phyloP scores from a whole-genome alignment of 164 flowering plant species.

The Buxus sempervirens region DNA sequence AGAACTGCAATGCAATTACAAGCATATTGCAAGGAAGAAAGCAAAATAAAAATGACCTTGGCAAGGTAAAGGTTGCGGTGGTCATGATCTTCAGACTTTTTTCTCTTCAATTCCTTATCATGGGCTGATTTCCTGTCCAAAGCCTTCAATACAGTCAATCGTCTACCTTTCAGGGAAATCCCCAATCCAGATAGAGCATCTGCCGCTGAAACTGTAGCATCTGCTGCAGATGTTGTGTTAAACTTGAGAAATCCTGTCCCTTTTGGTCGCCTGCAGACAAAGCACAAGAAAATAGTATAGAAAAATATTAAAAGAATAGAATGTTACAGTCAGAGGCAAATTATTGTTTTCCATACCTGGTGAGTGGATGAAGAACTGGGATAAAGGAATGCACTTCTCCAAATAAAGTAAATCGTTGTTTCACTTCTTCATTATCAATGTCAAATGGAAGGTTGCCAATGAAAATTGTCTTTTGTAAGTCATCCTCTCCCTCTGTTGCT shows the following conservation, averaged over 20 bases:
- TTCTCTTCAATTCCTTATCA: slow-evolving; percentile 57
- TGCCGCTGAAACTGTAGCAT: slow-evolving; percentile 73
- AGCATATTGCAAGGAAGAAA: background rate
- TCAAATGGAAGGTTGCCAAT: slow-evolving; percentile 90
- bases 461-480: slow-evolving; percentile 62
- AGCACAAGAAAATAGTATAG: slow-evolving; percentile 13
- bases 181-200: slow-evolving; percentile 55
- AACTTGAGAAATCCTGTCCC: slow-evolving; percentile 96
- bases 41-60: slow-evolving; percentile 44
- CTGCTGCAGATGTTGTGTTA: slow-evolving; percentile 50
- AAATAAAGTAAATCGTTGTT: slow-evolving; percentile 69
- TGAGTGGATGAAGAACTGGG: slow-evolving; percentile 81
- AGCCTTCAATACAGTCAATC: slow-evolving; percentile 71
- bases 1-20: background rate
- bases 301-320: background rate
- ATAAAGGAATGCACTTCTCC: slow-evolving; percentile 77
- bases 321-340: background rate
- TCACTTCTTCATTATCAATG: slow-evolving; percentile 63
- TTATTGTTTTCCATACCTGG: slow-evolving; percentile 48
- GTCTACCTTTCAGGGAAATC: slow-evolving; percentile 72
- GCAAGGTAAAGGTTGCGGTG: slow-evolving; percentile 88
- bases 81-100: slow-evolving; percentile 54
- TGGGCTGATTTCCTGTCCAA: slow-evolving; percentile 85
- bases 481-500: slow-evolving; percentile 40
- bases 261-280: slow-evolving; percentile 72